Base-by-base conservation (phyloP, 306 rosid genomes). In the Prunus mume region DNA sequence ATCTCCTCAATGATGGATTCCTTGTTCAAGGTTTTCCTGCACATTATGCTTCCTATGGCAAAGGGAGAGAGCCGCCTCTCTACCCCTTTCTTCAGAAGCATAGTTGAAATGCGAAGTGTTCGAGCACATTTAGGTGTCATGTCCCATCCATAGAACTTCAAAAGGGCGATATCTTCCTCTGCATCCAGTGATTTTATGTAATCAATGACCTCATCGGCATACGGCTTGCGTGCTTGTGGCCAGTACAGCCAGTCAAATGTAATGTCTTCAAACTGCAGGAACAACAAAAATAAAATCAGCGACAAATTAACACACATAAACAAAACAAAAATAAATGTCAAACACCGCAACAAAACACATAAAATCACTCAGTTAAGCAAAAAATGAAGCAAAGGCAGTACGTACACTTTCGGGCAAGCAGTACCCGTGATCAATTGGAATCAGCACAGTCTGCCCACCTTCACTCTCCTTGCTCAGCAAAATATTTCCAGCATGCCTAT, bases 181-280 rank as follows among this genome's bases (percentile, higher is more conserved):
- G 97, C 97, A 15, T 94, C 90, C 56, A 94, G 88, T 15, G 89
- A 92, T 30, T 78, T 89, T 66, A 94, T 80, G 83, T 94, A 92
- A 47, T 90, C 89, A 50, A 92, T 20, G 38, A 83, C 85, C 86
- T 90, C 96, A 0, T 78, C 79, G 22, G 91, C 81, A 84, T 84
- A 94, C 3, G 91, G 89, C 76, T 86, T 76, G 77, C 86, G 91
- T 71, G 98, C 91, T 86, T 94, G 98, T 24, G 98, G 95, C 98
- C 98, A 94, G 71, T 92, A 91, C 54, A 94, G 94, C 98, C 98
- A 94, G 76, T 94, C 98, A 64, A 94, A 94, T 80, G 98, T 91
- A 71, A 96, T 89, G 79, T 94, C 98, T 84, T 94, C 97, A 76
- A 94, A 92, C 97, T 93, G 89, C 82, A 82, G 72, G 67, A 50